Evolutionary conservation across 1,284 basidiomycete genomes (phyloP), one percentile per base, ranked within the genome.

Genomic region (Boletus smithii): DNA sequence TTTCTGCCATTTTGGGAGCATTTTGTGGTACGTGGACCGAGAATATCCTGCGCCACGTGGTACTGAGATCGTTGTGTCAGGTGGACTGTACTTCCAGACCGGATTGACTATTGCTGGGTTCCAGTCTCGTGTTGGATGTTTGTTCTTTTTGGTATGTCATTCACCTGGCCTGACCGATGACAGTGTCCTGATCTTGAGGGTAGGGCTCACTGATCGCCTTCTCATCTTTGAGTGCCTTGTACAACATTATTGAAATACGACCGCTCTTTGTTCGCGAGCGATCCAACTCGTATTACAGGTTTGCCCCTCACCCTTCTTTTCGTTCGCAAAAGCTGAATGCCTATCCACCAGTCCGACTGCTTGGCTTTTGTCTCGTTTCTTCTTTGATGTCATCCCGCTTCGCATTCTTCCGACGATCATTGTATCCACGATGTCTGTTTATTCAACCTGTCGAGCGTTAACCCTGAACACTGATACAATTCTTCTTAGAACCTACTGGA

Each of bases 221-320:
- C 68, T 91, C 89, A 1, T 81, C 89, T 1, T 71, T 95, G 32
- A 92, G 89, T 53, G 91, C 92, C 0, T 65, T 97, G 45, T 89
- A 91, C 66, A 93, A 93, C 56, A 75, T 95, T 32, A 81, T 91
- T 3, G 85, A 86, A 60, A 77, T 85, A 46, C 80, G 91, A 22
- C 78, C 87, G 0, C 74, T 97, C 8, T 97, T 95, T 74, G 72
- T 95, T 33, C 79, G 92, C 8, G 93, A 97, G 68, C 75, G 93
- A 33, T 85, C 91, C 4, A 85, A 81, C 39, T 71, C 72, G 11
- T 92, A 89, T 62, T 94, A 92, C 59, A 88, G 81, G 85, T 81
- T 39, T 18, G 71, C 51, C 7, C 36, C 6, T 16, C 23, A n/a
- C 13, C 18, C 6, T 22, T n/a, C 4, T 8, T 18, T 41, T 35